phyloP scores from a whole-genome alignment of 352 stramenopile species.

The Pythium phragmitis region DNA sequence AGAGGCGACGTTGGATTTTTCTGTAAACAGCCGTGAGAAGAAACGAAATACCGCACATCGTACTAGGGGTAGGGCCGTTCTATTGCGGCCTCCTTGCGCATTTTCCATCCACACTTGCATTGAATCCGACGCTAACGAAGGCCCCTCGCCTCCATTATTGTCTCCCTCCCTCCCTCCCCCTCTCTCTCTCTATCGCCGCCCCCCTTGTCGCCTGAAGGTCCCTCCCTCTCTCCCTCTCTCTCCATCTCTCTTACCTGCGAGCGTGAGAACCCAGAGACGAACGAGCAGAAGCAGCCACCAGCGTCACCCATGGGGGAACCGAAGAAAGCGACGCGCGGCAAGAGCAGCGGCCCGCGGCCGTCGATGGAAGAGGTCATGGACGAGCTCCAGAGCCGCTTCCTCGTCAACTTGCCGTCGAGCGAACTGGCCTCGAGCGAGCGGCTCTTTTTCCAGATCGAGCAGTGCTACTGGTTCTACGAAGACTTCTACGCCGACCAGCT shows the following conservation, averaged over 20 bases:
- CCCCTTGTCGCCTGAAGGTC: neutral
- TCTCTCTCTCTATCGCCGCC: neutral
- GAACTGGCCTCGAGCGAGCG: slow-evolving; percentile 90
- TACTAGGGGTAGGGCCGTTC: slow-evolving; percentile 1
- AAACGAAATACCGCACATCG: neutral
- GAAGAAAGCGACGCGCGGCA: slow-evolving; percentile 27
- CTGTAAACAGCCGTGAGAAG: slow-evolving; percentile 1
- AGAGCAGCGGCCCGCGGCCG: slow-evolving; percentile 25
- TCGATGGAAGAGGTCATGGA: slow-evolving; percentile 92
- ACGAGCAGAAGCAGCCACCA: neutral
- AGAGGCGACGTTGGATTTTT: slow-evolving; percentile 1
- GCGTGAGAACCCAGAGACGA: neutral
- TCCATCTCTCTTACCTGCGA: neutral
- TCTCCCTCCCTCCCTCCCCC: too few species aligned
- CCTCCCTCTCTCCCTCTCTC: neutral
- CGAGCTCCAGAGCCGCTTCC: slow-evolving; percentile 95
- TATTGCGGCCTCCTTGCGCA: neutral
- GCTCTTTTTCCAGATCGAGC: slow-evolving; percentile 98
- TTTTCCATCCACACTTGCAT: neutral
- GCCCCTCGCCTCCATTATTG: neutral
- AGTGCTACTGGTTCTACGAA: slow-evolving; percentile 98
- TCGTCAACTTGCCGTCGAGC: slow-evolving; percentile 91
- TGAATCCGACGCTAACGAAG: neutral
- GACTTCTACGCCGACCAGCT: slow-evolving; percentile 94
- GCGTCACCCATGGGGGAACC: slow-evolving; percentile 17